Conservation (phyloP, 352 stramenopile genomes). For the Globisporangium nodosum region DNA sequence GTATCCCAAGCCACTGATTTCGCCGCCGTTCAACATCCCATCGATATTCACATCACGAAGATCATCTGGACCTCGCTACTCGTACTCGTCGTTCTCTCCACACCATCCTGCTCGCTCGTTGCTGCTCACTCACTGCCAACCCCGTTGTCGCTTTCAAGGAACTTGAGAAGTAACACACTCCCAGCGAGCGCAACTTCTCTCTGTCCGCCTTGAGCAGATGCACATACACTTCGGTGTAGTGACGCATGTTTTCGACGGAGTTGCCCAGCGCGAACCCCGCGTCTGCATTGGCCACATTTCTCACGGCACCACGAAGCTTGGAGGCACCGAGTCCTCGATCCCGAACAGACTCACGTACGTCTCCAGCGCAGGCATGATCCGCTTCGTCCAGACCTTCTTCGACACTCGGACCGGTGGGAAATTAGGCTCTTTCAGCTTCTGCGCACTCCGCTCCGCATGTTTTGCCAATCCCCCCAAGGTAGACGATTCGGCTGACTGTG, state of each 20-base stretch:
- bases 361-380: background rate
- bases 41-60: too few relatives aligned
- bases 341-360: background rate
- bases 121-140: background rate
- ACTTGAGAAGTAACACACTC: background rate
- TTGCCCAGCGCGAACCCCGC: slow-evolving; percentile 1
- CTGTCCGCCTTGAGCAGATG: background rate
- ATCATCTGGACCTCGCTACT: too few relatives aligned
- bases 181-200: background rate
- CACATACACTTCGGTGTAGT: background rate
- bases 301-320: background rate
- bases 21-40: too few relatives aligned
- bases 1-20: too few relatives aligned
- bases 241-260: background rate
- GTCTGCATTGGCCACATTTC: background rate
- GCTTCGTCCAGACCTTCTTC: background rate
- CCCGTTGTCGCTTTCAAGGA: background rate
- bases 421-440: background rate
- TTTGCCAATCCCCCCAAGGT: background rate
- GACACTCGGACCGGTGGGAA: background rate
- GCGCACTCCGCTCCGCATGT: background rate
- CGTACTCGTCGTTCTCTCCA: too few relatives aligned
- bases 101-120: too few relatives aligned
- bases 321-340: background rate
- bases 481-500: background rate